Evolutionary conservation across 176 grass and related monocot genomes (phyloP).

Genomic region (Bolboschoenus planiculmis): DNA sequence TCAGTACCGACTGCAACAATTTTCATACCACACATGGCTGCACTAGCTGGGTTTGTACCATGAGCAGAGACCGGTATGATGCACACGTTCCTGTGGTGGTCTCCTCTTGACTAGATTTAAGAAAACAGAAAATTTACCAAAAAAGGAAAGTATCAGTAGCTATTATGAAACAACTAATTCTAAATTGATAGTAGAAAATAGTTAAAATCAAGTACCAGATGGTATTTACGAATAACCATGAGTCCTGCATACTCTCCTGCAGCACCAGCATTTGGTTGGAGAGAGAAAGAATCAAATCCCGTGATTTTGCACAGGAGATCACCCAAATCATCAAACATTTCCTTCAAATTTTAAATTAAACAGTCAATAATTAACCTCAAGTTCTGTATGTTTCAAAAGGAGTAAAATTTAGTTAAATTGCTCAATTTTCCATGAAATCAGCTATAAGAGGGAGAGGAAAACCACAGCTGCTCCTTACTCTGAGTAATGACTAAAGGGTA

Average conservation of each 20-base stretch:
- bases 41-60: conserved; percentile 96
- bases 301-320: conserved; percentile 78
- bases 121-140: not conserved
- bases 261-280: conserved; percentile 99
- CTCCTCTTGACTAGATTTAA: conserved; percentile 67
- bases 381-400: not conserved
- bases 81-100: conserved; percentile 88
- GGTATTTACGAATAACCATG: conserved; percentile 99
- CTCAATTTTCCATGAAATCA: conserved; percentile 14
- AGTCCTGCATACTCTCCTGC: conserved; percentile 96
- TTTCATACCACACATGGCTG: conserved; percentile 99
- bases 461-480: not conserved
- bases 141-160: not conserved
- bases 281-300: conserved; percentile 95
- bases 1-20: conserved; percentile 98
- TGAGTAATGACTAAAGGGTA: not conserved
- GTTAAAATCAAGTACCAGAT: conserved; percentile 33
- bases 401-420: not conserved
- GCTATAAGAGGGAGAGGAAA: not conserved
- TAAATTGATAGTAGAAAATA: not conserved
- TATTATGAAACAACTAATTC: not conserved
- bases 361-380: not conserved
- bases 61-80: conserved; percentile 98
- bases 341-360: conserved; percentile 38
- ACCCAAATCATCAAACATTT: conserved; percentile 98